These are phyloP conservation scores for Polytrichum formosum DNA, from an alignment of 225 moss, liverwort and hornwort species.

Conservation along the genomic window DNA sequence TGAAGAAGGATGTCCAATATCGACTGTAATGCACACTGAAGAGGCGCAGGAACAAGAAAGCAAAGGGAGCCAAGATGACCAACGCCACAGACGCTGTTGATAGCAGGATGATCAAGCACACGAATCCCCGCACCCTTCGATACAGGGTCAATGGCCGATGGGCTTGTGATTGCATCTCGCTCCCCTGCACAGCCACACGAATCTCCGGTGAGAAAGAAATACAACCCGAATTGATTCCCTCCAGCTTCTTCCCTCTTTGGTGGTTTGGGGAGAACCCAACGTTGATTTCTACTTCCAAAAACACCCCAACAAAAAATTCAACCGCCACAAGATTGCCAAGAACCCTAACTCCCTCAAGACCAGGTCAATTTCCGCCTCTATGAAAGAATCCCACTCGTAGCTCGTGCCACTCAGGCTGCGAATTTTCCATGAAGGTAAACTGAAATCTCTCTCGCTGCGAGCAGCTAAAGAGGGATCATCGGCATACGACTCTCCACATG, in stretches of 20 bases:
- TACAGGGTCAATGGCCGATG: slow-evolving; percentile 84
- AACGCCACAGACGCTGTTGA: slow-evolving; percentile 68
- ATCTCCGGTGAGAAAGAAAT: too few species aligned
- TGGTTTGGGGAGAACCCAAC: too few species aligned
- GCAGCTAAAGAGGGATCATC: neutral
- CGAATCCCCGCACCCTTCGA: slow-evolving; percentile 70
- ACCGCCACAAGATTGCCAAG: neutral
- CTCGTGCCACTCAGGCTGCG: neutral
- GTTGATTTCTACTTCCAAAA: too few species aligned
- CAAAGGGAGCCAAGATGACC: slow-evolving; percentile 43
- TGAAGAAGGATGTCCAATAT: slow-evolving; percentile 44
- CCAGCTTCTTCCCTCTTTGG: neutral
- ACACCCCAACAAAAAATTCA: neutral
- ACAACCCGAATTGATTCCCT: neutral
- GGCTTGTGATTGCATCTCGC: slow-evolving; percentile 21
- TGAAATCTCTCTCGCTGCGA: neutral
- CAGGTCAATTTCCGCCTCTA: neutral
- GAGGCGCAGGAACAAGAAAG: slow-evolving; percentile 49
- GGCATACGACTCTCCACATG: too few species aligned
- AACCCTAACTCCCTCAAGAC: neutral
- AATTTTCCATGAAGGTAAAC: too few species aligned
- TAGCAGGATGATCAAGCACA: slow-evolving; percentile 67
- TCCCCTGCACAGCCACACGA: slow-evolving; percentile 28
- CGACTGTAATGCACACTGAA: slow-evolving; percentile 66
- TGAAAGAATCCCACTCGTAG: neutral